phyloP scores from a whole-genome alignment of 495 filamentous ascomycete species.

The Penicillium pancosmium region DNA sequence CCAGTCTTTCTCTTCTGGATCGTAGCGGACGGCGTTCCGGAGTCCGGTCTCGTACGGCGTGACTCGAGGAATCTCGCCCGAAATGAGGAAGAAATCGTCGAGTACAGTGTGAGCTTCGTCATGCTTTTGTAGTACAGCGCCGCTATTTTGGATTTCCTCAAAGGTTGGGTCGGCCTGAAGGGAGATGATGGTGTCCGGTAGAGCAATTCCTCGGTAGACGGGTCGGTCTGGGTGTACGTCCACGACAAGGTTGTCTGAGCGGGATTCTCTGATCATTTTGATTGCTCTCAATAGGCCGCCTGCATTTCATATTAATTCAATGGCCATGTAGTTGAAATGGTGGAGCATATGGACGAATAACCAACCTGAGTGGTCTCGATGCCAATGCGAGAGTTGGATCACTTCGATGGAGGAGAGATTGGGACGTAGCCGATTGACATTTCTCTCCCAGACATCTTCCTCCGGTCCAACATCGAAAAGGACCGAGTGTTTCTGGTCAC shows the following conservation, averaged over 20 bases:
- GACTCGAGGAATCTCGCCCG: constrained; percentile 58
- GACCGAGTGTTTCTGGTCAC: constrained; percentile 51
- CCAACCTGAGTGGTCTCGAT: constrained; percentile 61
- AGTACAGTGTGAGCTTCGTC: constrained; percentile 53
- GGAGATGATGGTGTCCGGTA: constrained; percentile 47
- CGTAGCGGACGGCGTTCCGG: constrained; percentile 50
- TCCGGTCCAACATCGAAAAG: constrained; percentile 65
- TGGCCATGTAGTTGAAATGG: background rate
- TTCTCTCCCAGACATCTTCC: constrained; percentile 57
- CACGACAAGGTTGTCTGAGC: constrained; percentile 36
- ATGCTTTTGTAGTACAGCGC: constrained; percentile 48
- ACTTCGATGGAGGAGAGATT: constrained; percentile 68
- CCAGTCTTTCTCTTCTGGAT: constrained; percentile 50
- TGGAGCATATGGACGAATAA: background rate
- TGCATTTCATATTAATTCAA: constrained; percentile 17
- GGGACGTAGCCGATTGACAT: constrained; percentile 51
- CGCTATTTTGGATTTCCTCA: constrained; percentile 50
- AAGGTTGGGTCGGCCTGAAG: constrained; percentile 62
- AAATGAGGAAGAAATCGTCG: constrained; percentile 58
- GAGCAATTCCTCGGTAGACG: constrained; percentile 53
- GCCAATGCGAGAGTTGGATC: constrained; percentile 75
- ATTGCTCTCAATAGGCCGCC: constrained; percentile 53
- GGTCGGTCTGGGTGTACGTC: constrained; percentile 61
- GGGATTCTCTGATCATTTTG: constrained; percentile 46
- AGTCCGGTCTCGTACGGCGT: constrained; percentile 59